These are phyloP conservation scores for Lactarius indigo DNA, from an alignment of 768 basidiomycete species.

Conservation along the genomic window DNA sequence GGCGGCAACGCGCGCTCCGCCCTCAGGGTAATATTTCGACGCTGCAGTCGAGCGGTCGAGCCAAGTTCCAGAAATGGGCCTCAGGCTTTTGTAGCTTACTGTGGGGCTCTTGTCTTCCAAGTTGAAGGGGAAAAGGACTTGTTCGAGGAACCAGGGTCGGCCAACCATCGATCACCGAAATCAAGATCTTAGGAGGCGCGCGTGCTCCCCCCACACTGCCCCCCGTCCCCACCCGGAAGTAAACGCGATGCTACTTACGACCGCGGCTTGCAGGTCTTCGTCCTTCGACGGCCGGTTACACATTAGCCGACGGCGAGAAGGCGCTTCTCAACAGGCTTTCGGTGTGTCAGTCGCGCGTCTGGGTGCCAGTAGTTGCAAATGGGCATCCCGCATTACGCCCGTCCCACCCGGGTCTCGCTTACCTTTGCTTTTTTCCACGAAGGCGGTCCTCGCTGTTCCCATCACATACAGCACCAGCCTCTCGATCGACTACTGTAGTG, in stretches of 20 bases:
- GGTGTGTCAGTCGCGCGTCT: background rate
- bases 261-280: background rate
- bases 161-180: constrained; percentile 3
- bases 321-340: background rate
- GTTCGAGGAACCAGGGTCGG: constrained; percentile 13
- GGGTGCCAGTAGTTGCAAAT: background rate
- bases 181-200: constrained; percentile 3
- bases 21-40: background rate
- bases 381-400: background rate
- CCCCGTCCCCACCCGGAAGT: background rate
- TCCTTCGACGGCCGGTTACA: background rate
- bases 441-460: background rate
- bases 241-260: background rate
- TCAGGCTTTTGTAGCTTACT: background rate
- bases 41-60: background rate
- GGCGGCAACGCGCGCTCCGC: background rate
- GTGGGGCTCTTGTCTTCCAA: background rate
- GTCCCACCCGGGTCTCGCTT: background rate
- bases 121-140: background rate
- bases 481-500: background rate
- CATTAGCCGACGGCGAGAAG: constrained; percentile 1
- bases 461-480: background rate
- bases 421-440: background rate
- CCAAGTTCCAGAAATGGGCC: constrained; percentile 3
- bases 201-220: background rate